These are phyloP conservation scores for Citrus cavaleriei DNA, from an alignment of 345 rosid genomes.

Conservation along the genomic window DNA sequence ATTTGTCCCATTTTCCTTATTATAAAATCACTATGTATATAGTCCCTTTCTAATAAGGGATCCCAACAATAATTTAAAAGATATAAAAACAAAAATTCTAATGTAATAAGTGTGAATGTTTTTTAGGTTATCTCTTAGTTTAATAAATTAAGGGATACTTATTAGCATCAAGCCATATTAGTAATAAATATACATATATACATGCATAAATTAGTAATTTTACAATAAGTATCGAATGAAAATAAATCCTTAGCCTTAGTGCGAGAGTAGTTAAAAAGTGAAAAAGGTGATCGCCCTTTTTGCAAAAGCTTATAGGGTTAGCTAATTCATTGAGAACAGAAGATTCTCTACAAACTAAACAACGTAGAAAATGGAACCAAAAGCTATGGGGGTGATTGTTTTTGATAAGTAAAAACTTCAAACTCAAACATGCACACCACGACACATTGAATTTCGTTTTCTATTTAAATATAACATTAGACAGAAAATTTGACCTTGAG, in stretches of 20 bases:
- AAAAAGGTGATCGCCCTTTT: slow-evolving; percentile 27
- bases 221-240: too few species aligned
- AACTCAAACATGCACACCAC: slow-evolving; percentile 18
- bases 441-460: slow-evolving; percentile 32
- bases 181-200: too few species aligned
- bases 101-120: too few species aligned
- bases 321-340: neutral
- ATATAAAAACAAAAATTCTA: too few species aligned
- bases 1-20: too few species aligned
- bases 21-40: too few species aligned
- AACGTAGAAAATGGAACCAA: slow-evolving; percentile 31
- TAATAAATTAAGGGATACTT: too few species aligned
- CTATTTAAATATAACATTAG: neutral
- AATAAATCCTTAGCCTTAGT: neutral
- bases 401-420: slow-evolving; percentile 14
- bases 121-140: too few species aligned
- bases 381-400: neutral
- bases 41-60: too few species aligned
- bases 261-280: slow-evolving; percentile 50
- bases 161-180: too few species aligned
- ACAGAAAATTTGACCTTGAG: neutral
- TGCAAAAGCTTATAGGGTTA: slow-evolving; percentile 18
- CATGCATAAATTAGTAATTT: too few species aligned
- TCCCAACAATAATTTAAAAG: too few species aligned
- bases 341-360: slow-evolving; percentile 41